Percentiles rank a stretch among this genome's conserved stretches.
Conservation (phyloP, 768 basidiomycete genomes). For the Butyriboletus loyo region DNA sequence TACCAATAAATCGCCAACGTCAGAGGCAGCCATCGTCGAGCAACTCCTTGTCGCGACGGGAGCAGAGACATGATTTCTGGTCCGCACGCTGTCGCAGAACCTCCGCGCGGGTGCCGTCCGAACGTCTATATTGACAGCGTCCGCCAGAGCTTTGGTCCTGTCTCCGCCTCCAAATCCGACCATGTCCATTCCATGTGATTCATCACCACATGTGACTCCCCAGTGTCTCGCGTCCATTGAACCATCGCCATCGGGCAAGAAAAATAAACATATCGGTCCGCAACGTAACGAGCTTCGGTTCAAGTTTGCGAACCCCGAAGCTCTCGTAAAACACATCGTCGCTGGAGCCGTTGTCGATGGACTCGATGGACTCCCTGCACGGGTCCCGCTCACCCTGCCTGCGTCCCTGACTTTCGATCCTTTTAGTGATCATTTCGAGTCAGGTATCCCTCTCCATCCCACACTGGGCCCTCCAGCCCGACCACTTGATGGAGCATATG, state of each 20-base stretch:
- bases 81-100: conserved; percentile 69
- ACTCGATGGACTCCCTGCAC: conserved; percentile 53
- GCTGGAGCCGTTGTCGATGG: conserved; percentile 58
- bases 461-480: conserved; percentile 85
- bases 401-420: conserved; percentile 4
- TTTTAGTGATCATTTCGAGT: conserved; percentile 12
- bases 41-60: conserved; percentile 80
- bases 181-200: conserved; percentile 16
- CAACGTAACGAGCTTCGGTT: conserved; percentile 36
- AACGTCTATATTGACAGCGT: conserved; percentile 73
- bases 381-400: conserved; percentile 51
- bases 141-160: conserved; percentile 76
- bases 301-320: conserved; percentile 57
- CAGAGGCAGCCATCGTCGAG: conserved; percentile 79
- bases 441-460: conserved; percentile 80
- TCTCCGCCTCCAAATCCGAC: conserved; percentile 37
- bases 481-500: conserved; percentile 81
- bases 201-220: conserved; percentile 28
- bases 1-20: conserved; percentile 64
- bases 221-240: conserved; percentile 19
- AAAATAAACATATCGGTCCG: conserved; percentile 32
- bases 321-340: conserved; percentile 64
- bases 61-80: conserved; percentile 84
- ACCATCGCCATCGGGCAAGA: conserved; percentile 16
- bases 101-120: conserved; percentile 87